Evolutionary conservation across 2,329 filamentous ascomycete genomes (phyloP).

Genomic region (Penicillium hesseltinei): DNA sequence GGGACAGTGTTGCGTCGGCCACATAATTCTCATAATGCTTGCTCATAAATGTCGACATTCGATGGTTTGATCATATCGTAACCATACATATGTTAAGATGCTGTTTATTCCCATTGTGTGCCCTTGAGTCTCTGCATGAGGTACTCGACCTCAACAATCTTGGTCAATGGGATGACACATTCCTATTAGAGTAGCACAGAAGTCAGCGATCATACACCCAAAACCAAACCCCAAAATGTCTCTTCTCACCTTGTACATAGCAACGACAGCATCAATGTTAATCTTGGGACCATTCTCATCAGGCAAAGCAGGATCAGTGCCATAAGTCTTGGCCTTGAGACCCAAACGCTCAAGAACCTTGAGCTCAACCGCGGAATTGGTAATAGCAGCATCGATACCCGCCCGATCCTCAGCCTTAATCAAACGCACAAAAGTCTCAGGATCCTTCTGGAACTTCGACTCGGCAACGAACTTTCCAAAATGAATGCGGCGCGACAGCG

Average conservation of each 20-base stretch:
- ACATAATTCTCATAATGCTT: conserved; percentile 13
- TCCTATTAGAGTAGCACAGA: conserved; percentile 36
- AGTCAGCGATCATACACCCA: neutral
- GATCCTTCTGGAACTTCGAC: conserved; percentile 84
- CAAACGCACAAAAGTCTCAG: conserved; percentile 73
- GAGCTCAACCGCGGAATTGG: conserved; percentile 81
- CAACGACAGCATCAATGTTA: conserved; percentile 83
- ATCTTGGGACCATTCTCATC: conserved; percentile 65
- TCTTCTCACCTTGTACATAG: conserved; percentile 68
- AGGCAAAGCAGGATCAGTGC: conserved; percentile 73
- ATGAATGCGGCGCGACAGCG: conserved; percentile 85
- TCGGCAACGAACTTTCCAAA: conserved; percentile 99
- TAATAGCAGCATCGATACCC: conserved; percentile 87
- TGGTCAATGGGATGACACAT: conserved; percentile 95
- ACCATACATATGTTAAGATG: conserved; percentile 17
- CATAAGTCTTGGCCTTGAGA: conserved; percentile 90
- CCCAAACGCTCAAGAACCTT: conserved; percentile 84
- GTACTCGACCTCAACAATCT: conserved; percentile 97
- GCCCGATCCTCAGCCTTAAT: conserved; percentile 77
- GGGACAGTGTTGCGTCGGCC: neutral
- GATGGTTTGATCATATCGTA: conserved; percentile 17
- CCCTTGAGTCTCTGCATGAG: conserved; percentile 81
- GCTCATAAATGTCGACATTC: conserved; percentile 7
- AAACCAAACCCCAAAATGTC: neutral
- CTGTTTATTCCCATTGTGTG: conserved; percentile 47